phyloP scores from a whole-genome alignment of 2,329 filamentous ascomycete species.

The Hypoxylon rubiginosum region DNA sequence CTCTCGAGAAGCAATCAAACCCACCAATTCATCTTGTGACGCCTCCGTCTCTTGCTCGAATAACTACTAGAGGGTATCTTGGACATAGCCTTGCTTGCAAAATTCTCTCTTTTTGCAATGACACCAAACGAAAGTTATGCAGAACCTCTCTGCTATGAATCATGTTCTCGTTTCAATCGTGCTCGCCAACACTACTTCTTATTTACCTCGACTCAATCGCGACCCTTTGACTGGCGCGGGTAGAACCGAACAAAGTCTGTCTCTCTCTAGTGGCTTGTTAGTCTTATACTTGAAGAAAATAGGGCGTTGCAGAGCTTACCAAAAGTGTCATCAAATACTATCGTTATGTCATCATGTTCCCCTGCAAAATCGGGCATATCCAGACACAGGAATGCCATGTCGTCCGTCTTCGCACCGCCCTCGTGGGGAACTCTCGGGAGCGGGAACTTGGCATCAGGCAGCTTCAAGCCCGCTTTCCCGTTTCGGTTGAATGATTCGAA shows the following conservation, averaged over 20 bases:
- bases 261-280: conserved; percentile 62
- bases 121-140: conserved; percentile 37
- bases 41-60: conserved; percentile 27
- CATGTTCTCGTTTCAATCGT: conserved; percentile 45
- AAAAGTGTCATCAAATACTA: conserved; percentile 83
- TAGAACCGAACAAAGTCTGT: conserved; percentile 64
- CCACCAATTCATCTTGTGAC: conserved; percentile 15
- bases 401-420: conserved; percentile 65
- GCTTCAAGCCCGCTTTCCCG: conserved; percentile 78
- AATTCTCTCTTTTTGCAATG: conserved; percentile 26
- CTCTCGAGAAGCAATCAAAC: conserved; percentile 24
- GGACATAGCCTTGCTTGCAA: conserved; percentile 32
- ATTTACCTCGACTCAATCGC: conserved; percentile 52
- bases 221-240: conserved; percentile 70
- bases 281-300: conserved; percentile 35
- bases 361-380: conserved; percentile 91
- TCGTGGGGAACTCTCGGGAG: conserved; percentile 74
- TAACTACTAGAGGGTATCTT: conserved; percentile 41
- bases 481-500: conserved; percentile 78
- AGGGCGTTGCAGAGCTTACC: conserved; percentile 66
- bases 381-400: conserved; percentile 83
- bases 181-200: conserved; percentile 28
- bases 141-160: conserved; percentile 32
- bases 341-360: conserved; percentile 91
- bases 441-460: conserved; percentile 92